Percentiles rank a stretch among this genome's conserved stretches.
Evolutionary conservation across 768 basidiomycete species (phyloP).

Genomic region (Pleurotus eryngii): DNA sequence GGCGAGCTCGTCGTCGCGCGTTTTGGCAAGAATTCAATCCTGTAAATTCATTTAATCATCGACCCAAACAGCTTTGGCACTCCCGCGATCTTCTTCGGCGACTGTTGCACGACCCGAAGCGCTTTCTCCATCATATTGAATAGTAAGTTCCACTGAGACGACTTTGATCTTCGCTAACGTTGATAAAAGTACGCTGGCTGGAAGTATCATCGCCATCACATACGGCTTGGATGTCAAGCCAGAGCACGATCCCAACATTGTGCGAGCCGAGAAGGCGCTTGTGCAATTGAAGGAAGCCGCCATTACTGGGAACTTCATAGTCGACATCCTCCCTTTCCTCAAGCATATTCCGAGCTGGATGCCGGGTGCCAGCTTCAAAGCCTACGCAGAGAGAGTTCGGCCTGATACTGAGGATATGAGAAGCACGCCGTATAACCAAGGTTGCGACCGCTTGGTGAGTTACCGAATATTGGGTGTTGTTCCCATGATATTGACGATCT

Average conservation of each 20-base stretch:
- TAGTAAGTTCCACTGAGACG: constrained; percentile 26
- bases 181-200: background rate
- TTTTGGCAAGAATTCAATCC: constrained; percentile 40
- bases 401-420: too few relatives aligned
- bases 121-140: constrained; percentile 30
- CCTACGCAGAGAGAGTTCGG: too few relatives aligned
- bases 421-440: too few relatives aligned
- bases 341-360: background rate
- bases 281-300: background rate
- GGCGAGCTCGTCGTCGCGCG: constrained; percentile 38
- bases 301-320: background rate
- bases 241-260: background rate
- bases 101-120: constrained; percentile 31
- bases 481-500: too few relatives aligned
- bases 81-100: constrained; percentile 29
- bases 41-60: constrained; percentile 25
- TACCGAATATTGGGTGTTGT: too few relatives aligned
- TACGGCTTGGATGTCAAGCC: background rate
- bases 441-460: too few relatives aligned
- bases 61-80: constrained; percentile 24
- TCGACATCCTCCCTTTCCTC: constrained; percentile 1
- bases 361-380: background rate
- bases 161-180: constrained; percentile 10
- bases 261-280: background rate
- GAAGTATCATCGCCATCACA: background rate